Base-by-base conservation (phyloP, 495 filamentous ascomycete genomes). In the Podospora fimiseda region DNA sequence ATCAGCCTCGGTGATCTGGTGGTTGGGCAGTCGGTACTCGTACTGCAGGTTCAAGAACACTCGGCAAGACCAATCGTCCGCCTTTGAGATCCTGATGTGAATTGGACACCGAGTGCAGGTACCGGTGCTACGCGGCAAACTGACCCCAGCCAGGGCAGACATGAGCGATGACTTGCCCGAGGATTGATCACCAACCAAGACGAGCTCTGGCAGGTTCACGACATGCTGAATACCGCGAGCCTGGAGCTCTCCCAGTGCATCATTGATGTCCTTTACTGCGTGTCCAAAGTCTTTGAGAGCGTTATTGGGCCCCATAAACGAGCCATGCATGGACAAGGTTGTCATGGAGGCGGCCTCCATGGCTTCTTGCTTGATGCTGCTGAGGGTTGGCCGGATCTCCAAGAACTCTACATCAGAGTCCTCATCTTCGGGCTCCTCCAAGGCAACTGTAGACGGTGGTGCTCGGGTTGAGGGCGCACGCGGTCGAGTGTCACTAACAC, bases 81-180 rank as follows among this genome's bases (percentile, higher is more conserved):
- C 75, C 4, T 79, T 74, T 0, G 77, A 76, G 0, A 89, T 71
- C n/a, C 84, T 85, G 49, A 95, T 90, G 50, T 90, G 84, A 42
- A 90, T 72, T 0, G 88, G 88, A 51, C 87, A 92, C 0, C 86
- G 66, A 0, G 89, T 95, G 59, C 89, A 93, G 0, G 83, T 86
- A 0, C 82, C 86, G 0, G 76, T 73, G 51, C 74, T 78, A 2
- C 86, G 73, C 0, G 89, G 89, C 0, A 91, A 78, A 46, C 81
- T 82, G 44, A 94, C 85, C n/a, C 83, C 86, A 1, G 84, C 83
- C 30, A 93, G 82, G 0, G 83, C 86, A 23, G 89, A 87, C 65
- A 95, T 89, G 0, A 94, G 67, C 2, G 85, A 89, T 2, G 80
- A 85, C 57, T 95, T 95, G 0, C 89, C 89, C 0, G 88, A 81